Percentiles rank a stretch among this genome's conserved stretches.
phyloP scores from a whole-genome alignment of 768 basidiomycete species.

The Agaricus subrufescens region DNA sequence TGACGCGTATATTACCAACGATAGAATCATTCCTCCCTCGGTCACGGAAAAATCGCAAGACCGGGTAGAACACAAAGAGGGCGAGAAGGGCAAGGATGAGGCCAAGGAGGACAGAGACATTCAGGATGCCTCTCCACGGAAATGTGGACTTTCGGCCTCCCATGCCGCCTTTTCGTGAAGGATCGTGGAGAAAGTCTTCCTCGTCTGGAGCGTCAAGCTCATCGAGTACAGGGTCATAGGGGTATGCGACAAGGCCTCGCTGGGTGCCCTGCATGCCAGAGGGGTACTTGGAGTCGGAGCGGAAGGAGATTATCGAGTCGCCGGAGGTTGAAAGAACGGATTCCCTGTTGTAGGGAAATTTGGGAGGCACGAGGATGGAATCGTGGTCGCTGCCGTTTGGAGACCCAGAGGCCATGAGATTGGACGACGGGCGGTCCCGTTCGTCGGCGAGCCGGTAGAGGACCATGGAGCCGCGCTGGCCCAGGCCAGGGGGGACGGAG shows the following conservation, averaged over 20 bases:
- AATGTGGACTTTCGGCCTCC: conserved; percentile 25
- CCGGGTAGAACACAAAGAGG: conserved; percentile 83
- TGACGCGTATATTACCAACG: conserved; percentile 62
- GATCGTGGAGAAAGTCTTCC: conserved; percentile 76
- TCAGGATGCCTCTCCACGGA: conserved; percentile 49
- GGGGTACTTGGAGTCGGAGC: conserved; percentile 68
- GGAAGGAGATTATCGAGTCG: conserved; percentile 44
- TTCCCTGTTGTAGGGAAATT: conserved; percentile 20
- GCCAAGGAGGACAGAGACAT: conserved; percentile 62
- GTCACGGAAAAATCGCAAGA: conserved; percentile 45
- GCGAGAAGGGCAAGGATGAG: conserved; percentile 58
- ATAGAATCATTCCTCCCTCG: conserved; percentile 37
- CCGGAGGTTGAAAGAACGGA: conserved; percentile 29
- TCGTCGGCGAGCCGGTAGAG: conserved; percentile 57
- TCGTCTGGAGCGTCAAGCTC: conserved; percentile 54
- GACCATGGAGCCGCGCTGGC: conserved; percentile 52
- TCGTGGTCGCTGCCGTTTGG: conserved; percentile 14
- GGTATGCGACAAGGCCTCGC: conserved; percentile 58
- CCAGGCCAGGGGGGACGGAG: conserved; percentile 21
- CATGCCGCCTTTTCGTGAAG: conserved; percentile 27
- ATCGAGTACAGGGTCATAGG: conserved; percentile 62
- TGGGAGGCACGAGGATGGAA: conserved; percentile 30
- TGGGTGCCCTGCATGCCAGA: conserved; percentile 20
- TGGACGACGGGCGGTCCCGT: conserved; percentile 5
- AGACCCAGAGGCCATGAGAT: not conserved